A percentile compares a stretch with the other conserved stretches of the same genome.
Evolutionary conservation across 2,329 filamentous ascomycete genomes (phyloP).

Genomic region (Pleomassaria siparia): DNA sequence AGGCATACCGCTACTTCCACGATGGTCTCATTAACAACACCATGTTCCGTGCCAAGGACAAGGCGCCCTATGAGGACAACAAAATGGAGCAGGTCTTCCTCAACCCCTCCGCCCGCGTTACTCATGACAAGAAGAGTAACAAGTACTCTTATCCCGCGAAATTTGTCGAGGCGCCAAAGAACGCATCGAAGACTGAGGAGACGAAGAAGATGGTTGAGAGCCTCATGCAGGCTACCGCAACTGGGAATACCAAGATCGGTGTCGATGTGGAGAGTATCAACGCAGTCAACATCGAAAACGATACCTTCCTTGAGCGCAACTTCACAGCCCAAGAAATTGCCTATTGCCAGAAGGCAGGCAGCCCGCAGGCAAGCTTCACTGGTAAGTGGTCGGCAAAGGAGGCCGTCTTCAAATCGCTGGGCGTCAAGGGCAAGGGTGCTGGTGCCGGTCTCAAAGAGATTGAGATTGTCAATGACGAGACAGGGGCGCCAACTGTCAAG

Average conservation of each 20-base stretch:
- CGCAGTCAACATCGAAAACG: constrained; percentile 88
- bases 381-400: constrained; percentile 98
- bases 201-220: constrained; percentile 77
- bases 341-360: constrained; percentile 80
- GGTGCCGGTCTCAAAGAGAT: constrained; percentile 92
- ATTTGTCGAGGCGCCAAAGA: constrained; percentile 64
- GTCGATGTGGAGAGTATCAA: constrained; percentile 91
- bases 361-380: constrained; percentile 86
- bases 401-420: constrained; percentile 96
- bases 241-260: constrained; percentile 72
- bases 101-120: constrained; percentile 88
- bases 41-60: constrained; percentile 92
- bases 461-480: constrained; percentile 81
- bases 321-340: constrained; percentile 82
- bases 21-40: constrained; percentile 98
- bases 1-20: constrained; percentile 98
- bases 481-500: constrained; percentile 78
- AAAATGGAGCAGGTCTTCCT: constrained; percentile 87
- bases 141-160: constrained; percentile 69
- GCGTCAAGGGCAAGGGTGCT: constrained; percentile 81
- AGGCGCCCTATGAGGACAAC: constrained; percentile 85
- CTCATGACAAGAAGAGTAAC: constrained; percentile 81
- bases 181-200: constrained; percentile 57
- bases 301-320: constrained; percentile 92
- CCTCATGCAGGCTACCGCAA: constrained; percentile 66